Conservation (phyloP, 2,329 filamentous ascomycete species). For the Diaporthe vexans region DNA sequence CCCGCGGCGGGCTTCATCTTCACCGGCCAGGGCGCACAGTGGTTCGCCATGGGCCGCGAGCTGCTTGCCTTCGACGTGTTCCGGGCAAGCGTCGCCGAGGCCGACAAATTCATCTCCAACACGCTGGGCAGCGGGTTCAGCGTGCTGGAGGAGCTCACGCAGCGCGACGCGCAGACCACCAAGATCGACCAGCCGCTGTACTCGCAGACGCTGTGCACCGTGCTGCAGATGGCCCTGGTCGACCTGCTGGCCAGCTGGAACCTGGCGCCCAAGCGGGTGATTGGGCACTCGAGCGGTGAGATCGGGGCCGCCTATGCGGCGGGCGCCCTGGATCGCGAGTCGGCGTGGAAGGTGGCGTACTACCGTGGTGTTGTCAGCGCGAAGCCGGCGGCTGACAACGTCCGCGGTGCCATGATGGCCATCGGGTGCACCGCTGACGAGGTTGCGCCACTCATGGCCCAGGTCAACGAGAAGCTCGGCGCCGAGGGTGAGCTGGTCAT, state of each 20-base stretch:
- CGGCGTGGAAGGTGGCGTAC: slow-evolving; percentile 45
- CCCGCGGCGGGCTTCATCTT: slow-evolving; percentile 47
- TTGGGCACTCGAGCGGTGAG: slow-evolving; percentile 47
- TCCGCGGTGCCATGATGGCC: slow-evolving; percentile 37
- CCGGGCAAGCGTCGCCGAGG: slow-evolving; percentile 36
- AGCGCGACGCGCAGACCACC: slow-evolving; percentile 41
- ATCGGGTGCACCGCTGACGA: slow-evolving; percentile 37
- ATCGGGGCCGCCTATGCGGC: slow-evolving; percentile 47
- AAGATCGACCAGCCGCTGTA: slow-evolving; percentile 48
- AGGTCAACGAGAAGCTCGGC: slow-evolving; percentile 26
- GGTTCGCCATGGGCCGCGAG: slow-evolving; percentile 47
- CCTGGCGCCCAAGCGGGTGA: slow-evolving; percentile 43
- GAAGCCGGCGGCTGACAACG: slow-evolving; percentile 14
- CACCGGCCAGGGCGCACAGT: slow-evolving; percentile 54
- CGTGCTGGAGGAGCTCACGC: slow-evolving; percentile 47
- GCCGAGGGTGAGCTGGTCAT: slow-evolving; percentile 46
- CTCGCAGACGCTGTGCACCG: slow-evolving; percentile 49
- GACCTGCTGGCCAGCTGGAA: slow-evolving; percentile 46
- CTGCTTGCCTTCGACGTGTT: slow-evolving; percentile 45
- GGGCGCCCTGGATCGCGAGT: slow-evolving; percentile 42
- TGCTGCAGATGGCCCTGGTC: slow-evolving; percentile 54
- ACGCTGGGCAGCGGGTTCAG: slow-evolving; percentile 30
- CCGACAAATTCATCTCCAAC: slow-evolving; percentile 20
- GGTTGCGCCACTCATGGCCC: slow-evolving; percentile 42
- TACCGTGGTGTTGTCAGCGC: slow-evolving; percentile 42